Conservation (phyloP, 108 stramenopile genomes). For the Cyclotella kingstonii region DNA sequence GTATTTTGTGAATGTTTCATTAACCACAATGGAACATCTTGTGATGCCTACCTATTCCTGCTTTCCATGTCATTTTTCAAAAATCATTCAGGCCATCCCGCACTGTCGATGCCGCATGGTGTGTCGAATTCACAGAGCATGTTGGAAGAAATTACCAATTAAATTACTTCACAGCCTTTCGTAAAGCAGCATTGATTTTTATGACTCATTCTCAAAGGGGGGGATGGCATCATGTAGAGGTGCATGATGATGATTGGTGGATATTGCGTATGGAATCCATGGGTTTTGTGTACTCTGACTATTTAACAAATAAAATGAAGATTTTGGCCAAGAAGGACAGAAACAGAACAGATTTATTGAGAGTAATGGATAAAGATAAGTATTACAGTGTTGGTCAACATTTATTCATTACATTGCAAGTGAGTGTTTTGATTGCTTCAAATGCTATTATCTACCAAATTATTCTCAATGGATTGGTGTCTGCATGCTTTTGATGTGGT, state of each 20-base stretch:
- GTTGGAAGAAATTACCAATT: slow-evolving; percentile 61
- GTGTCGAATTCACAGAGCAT: slow-evolving; percentile 67
- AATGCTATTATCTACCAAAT: too few species aligned
- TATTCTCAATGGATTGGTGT: too few species aligned
- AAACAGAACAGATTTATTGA: slow-evolving; percentile 8
- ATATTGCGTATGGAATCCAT: slow-evolving; percentile 56
- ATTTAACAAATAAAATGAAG: slow-evolving; percentile 41
- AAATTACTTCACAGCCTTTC: slow-evolving; percentile 73
- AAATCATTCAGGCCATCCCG: background rate
- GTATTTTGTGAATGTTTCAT: too few species aligned
- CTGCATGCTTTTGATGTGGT: too few species aligned
- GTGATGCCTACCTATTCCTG: too few species aligned
- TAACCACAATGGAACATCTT: too few species aligned
- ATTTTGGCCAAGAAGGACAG: slow-evolving; percentile 33
- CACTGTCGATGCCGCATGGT: slow-evolving; percentile 64
- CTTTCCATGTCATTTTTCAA: too few species aligned
- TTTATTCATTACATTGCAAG: background rate
- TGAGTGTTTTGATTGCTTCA: too few species aligned
- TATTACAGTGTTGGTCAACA: slow-evolving; percentile 44
- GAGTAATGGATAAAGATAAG: slow-evolving; percentile 9
- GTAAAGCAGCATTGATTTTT: slow-evolving; percentile 77
- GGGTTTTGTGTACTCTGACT: slow-evolving; percentile 54
- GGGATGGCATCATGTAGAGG: slow-evolving; percentile 70
- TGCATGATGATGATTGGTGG: slow-evolving; percentile 64
- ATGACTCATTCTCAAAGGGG: slow-evolving; percentile 62